Evolutionary conservation across 2,329 filamentous ascomycete genomes (phyloP).

Genomic region (Scleromitrula shiraiana): DNA sequence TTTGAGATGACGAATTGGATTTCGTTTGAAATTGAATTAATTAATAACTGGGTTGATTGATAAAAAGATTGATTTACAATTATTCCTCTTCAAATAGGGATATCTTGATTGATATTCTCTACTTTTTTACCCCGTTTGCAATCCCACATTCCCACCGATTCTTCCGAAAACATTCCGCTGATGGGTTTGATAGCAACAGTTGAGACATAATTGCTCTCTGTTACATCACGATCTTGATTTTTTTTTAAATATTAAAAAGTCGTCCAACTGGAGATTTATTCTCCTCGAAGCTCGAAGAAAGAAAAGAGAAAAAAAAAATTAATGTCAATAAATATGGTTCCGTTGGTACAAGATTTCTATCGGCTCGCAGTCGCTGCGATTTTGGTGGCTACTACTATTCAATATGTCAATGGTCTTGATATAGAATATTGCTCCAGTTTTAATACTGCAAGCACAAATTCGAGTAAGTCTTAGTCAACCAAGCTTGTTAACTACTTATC

Average conservation of each 20-base stretch:
- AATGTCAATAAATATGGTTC: constrained; percentile 13
- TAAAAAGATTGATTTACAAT: not conserved
- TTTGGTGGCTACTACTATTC: constrained; percentile 11
- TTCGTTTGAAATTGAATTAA: no score
- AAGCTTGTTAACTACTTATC: not conserved
- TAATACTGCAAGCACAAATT: constrained; percentile 37
- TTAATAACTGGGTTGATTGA: constrained; percentile 1
- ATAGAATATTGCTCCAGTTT: constrained; percentile 37
- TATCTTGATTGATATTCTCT: constrained; percentile 22
- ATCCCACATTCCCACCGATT: constrained; percentile 14
- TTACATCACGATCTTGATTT: not conserved
- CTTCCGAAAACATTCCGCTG: constrained; percentile 6
- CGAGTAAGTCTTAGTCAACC: constrained; percentile 33
- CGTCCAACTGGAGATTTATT: constrained; percentile 1
- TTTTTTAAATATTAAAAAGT: constrained; percentile 1
- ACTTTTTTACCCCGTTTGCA: constrained; percentile 7
- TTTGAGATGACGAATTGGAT: not conserved
- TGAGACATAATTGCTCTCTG: constrained; percentile 2
- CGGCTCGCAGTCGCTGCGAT: constrained; percentile 20
- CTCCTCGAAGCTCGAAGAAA: constrained; percentile 3
- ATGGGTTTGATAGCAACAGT: constrained; percentile 7
- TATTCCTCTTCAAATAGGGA: constrained; percentile 22
- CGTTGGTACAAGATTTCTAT: constrained; percentile 14
- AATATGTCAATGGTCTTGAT: constrained; percentile 12
- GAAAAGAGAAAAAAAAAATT: no score